phyloP scores from a whole-genome alignment of 345 rosid species.

The Physaria fendleri region DNA sequence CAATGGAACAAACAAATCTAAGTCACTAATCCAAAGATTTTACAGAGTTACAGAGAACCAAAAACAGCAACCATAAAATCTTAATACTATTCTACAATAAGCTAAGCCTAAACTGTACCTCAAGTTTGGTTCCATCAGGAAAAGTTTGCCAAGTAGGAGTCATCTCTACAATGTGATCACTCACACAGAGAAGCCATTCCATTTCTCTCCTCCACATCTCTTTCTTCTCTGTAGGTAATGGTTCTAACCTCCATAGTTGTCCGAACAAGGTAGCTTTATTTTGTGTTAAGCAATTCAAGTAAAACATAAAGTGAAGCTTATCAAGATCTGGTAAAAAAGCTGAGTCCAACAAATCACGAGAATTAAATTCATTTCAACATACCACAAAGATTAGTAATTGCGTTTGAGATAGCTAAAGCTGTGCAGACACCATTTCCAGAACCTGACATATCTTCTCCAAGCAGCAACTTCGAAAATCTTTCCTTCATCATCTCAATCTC shows the following conservation, averaged over 20 bases:
- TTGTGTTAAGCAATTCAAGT: neutral
- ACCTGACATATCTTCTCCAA: conserved; percentile 99
- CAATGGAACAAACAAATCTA: conserved; percentile 5
- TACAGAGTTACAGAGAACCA: no score
- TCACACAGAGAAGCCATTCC: conserved; percentile 90
- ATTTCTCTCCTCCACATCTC: conserved; percentile 97
- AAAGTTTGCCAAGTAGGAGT: conserved; percentile 93
- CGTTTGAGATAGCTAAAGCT: conserved; percentile 89
- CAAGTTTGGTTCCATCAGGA: conserved; percentile 94
- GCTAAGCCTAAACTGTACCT: conserved; percentile 40
- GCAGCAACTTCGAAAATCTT: conserved; percentile 85
- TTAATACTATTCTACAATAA: neutral
- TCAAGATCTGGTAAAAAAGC: neutral
- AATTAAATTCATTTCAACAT: conserved; percentile 10
- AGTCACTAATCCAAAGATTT: neutral
- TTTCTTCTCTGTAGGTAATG: conserved; percentile 71
- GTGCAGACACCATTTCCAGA: conserved; percentile 93
- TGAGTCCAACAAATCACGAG: neutral
- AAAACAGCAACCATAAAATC: neutral
- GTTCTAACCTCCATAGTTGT: conserved; percentile 95
- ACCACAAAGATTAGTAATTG: conserved; percentile 98
- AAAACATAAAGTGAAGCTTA: conserved; percentile 1
- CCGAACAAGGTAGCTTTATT: conserved; percentile 80
- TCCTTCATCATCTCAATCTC: conserved; percentile 97
- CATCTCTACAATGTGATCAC: conserved; percentile 95